These are phyloP conservation scores for Vicia sativa DNA, from an alignment of 306 rosid species.

Conservation along the genomic window DNA sequence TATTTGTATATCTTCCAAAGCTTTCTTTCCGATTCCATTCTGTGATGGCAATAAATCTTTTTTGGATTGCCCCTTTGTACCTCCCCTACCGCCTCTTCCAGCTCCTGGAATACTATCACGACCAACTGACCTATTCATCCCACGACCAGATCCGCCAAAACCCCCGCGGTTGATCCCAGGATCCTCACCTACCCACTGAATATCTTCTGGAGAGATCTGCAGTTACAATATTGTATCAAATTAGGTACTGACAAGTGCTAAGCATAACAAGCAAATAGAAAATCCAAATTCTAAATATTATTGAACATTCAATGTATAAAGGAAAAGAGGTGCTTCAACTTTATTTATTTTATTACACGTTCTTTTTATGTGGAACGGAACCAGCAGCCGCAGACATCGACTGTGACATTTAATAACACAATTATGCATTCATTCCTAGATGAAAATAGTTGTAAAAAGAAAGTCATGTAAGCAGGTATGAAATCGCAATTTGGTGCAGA, in stretches of 20 bases:
- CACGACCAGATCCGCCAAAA: slow-evolving; percentile 66
- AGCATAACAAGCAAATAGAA: slow-evolving; percentile 31
- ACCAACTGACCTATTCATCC: slow-evolving; percentile 61
- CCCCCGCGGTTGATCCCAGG: slow-evolving; percentile 74
- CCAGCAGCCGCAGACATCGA: slow-evolving; percentile 18
- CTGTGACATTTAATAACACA: background rate
- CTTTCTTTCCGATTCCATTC: slow-evolving; percentile 81
- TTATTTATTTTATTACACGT: background rate
- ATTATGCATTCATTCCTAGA: background rate
- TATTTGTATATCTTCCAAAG: slow-evolving; percentile 74
- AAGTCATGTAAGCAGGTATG: slow-evolving; percentile 8
- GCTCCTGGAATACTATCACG: slow-evolving; percentile 61
- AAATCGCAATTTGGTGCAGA: background rate
- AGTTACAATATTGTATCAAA: slow-evolving; percentile 31
- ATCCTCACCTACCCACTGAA: slow-evolving; percentile 92
- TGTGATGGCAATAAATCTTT: slow-evolving; percentile 73
- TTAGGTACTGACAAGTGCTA: slow-evolving; percentile 26
- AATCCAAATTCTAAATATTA: slow-evolving; percentile 14
- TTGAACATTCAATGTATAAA: too few species aligned
- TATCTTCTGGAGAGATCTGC: slow-evolving; percentile 86
- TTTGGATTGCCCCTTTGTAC: slow-evolving; percentile 64
- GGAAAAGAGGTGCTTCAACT: too few species aligned
- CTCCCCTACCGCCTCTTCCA: slow-evolving; percentile 93
- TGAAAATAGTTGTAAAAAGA: background rate
- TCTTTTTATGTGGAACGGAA: slow-evolving; percentile 1